Conservation (phyloP, 345 rosid species). For the Gossypium raimondii region DNA sequence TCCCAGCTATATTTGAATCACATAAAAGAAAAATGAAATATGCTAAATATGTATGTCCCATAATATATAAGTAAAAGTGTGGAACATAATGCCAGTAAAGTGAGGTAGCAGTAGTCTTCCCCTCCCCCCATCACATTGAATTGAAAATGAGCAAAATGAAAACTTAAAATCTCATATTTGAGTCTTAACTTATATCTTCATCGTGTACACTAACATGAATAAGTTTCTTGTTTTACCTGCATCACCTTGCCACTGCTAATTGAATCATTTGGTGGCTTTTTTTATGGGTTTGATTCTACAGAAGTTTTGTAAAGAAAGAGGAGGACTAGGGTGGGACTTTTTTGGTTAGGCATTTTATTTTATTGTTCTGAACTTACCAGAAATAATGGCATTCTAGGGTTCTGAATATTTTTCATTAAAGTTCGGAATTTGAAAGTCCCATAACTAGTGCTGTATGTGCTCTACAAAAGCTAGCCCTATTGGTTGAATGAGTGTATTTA, state of each 20-base stretch:
- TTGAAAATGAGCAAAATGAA: not conserved
- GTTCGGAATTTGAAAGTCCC: not conserved
- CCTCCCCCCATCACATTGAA: not conserved
- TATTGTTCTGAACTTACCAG: not conserved
- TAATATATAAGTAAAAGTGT: not conserved
- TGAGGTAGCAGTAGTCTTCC: not conserved
- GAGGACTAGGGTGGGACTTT: not conserved
- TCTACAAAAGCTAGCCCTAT: not conserved
- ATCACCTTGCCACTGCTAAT: not conserved
- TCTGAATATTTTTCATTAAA: not conserved
- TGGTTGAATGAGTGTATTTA: not conserved
- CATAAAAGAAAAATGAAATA: not conserved
- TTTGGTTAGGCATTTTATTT: not conserved
- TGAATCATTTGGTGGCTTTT: not conserved
- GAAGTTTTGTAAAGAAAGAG: not conserved
- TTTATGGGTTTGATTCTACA: not conserved
- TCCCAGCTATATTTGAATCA: constrained; percentile 8
- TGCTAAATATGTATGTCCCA: not conserved
- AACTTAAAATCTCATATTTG: not conserved
- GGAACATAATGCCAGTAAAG: not conserved
- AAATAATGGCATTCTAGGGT: not conserved
- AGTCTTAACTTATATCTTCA: not conserved
- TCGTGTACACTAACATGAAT: no score
- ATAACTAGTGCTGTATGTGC: not conserved
- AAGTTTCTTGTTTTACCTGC: not conserved